Base-by-base conservation (phyloP, 1,284 basidiomycete species). In the Microbotryomycetes sp. region DNA sequence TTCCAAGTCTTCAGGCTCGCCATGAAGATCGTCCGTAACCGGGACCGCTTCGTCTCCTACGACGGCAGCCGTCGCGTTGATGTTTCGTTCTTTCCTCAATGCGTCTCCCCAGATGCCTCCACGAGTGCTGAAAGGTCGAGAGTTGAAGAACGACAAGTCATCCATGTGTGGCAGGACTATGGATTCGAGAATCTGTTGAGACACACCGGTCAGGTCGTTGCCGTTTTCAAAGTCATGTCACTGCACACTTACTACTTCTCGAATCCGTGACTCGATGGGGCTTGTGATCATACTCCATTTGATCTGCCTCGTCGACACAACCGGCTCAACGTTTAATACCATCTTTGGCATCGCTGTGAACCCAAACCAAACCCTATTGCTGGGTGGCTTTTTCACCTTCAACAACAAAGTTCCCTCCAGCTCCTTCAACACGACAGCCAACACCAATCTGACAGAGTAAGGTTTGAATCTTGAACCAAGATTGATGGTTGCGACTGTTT, bases 101-200 rank as follows among this genome's bases (percentile, higher is more conserved):
- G 91, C 87, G 65, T 91, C 89, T 16, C 85, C 81, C 82, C 88
- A 97, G 66, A 98, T 89, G 3, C 92, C 94, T 53, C 93, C 94
- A 48, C 94, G 85, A 62, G 84, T 82, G 61, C 84, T 83, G 4
- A 76, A 67, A 7, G 60, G 31, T n/a, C 62, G 54, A 6, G 73
- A 93, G 74, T 94, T 88, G 74, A 96, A 97, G 81, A 93, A 97
- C 3, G 92, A 82, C 61, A 97, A 86, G 72, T 97, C 94, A 75
- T 98, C 94, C 90, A 97, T 94, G 76, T 97, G 91, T 7, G 96
- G 96, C 70, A 94, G 77, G 11, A 98, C 93, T 28, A 98, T 82
- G 0, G 91, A 93, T 71, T 98, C 94, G 70, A 84, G 82, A 54
- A 97, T 87, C 91, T 94, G 71, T 4, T 24, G 23, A 15, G n/a